These are phyloP conservation scores for Tylopilus rubrobrunneus DNA, from an alignment of 768 basidiomycete genomes.

Conservation along the genomic window DNA sequence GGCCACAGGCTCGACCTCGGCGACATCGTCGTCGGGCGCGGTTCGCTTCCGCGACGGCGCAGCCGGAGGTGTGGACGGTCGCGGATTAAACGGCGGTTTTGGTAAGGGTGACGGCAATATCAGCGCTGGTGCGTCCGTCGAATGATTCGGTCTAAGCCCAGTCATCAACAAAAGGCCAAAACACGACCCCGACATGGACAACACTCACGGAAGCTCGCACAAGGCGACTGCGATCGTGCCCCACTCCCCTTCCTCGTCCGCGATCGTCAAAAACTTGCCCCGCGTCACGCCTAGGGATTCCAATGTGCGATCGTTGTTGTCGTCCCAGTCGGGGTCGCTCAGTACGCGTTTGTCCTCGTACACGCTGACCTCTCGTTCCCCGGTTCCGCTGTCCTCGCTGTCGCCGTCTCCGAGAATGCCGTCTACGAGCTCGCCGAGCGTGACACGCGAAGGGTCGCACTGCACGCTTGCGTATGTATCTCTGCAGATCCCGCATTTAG, in stretches of 20 bases:
- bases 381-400: conserved; percentile 31
- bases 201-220: conserved; percentile 65
- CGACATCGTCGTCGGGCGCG: conserved; percentile 54
- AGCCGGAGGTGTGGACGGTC: conserved; percentile 31
- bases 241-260: conserved; percentile 81
- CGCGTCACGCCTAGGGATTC: conserved; percentile 74
- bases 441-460: conserved; percentile 69
- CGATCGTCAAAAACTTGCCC: conserved; percentile 85
- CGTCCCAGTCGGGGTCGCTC: conserved; percentile 91
- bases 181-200: not conserved
- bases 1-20: conserved; percentile 52
- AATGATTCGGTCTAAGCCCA: conserved; percentile 49
- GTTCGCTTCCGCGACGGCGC: conserved; percentile 55
- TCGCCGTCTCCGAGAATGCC: conserved; percentile 58
- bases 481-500: conserved; percentile 78
- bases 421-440: conserved; percentile 68
- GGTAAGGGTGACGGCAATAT: conserved; percentile 68
- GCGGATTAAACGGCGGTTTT: conserved; percentile 43
- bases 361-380: conserved; percentile 64
- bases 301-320: conserved; percentile 78
- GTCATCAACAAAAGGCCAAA: not conserved
- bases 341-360: conserved; percentile 85
- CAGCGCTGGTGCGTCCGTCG: conserved; percentile 46
- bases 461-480: conserved; percentile 74
- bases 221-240: conserved; percentile 71